phyloP scores from a whole-genome alignment of 2,329 filamentous ascomycete genomes.

The Aureobasidium vineae region DNA sequence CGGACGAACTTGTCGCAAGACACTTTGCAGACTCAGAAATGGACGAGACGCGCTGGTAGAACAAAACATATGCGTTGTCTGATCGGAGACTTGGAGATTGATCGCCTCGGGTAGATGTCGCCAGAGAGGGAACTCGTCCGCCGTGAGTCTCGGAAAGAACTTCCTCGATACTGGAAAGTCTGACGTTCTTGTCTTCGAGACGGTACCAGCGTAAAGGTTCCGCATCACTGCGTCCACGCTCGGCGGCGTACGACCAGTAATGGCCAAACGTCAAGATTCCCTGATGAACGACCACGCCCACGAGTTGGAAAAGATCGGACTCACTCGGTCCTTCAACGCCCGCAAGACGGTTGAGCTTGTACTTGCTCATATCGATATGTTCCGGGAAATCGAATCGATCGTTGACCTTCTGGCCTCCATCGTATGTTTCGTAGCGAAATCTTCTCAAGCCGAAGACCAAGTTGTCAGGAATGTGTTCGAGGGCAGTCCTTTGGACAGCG shows the following conservation, averaged over 20 bases:
- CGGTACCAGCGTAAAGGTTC: constrained; percentile 66
- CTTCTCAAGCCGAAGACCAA: constrained; percentile 93
- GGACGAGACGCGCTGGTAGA: constrained; percentile 79
- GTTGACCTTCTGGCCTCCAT: constrained; percentile 85
- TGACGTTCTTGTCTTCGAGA: constrained; percentile 89
- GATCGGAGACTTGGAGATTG: constrained; percentile 36
- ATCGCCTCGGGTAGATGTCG: constrained; percentile 51
- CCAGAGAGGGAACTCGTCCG: constrained; percentile 56
- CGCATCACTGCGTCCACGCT: background rate
- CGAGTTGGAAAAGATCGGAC: constrained; percentile 83
- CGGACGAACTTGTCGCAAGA: background rate
- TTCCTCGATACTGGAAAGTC: constrained; percentile 67
- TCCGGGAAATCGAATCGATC: constrained; percentile 87
- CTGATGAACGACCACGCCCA: constrained; percentile 91
- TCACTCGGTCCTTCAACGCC: constrained; percentile 55
- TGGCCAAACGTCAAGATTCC: constrained; percentile 93
- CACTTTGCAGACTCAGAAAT: constrained; percentile 44
- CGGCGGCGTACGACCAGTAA: constrained; percentile 84
- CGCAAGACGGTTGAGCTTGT: constrained; percentile 81
- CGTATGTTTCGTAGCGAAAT: constrained; percentile 77
- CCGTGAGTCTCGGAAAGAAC: constrained; percentile 74
- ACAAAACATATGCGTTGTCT: constrained; percentile 91
- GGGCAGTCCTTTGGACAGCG: constrained; percentile 86
- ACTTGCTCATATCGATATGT: constrained; percentile 81
- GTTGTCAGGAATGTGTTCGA: constrained; percentile 91